Evolutionary conservation across 148 eudicot genomes (phyloP), one percentile per base, ranked within the genome.

Genomic region (Rhododendron ovatum): DNA sequence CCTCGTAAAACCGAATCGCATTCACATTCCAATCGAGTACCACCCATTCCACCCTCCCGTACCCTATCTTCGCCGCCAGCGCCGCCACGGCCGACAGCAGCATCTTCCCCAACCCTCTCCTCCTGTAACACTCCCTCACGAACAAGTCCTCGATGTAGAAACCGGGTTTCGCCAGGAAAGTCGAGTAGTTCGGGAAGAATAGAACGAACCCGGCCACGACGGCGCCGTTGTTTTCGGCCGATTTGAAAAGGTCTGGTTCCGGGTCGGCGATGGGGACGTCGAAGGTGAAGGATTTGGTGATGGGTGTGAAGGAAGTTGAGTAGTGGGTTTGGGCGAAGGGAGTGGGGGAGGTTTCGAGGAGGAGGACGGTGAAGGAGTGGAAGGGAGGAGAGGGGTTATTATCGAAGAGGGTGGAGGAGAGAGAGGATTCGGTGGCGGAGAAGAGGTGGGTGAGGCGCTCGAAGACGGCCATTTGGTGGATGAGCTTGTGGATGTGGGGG

Each of bases 1-100:
- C 90, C 88, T 96, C 92, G 69, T 96, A 94, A 53, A 96, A 96
- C 83, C 57, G 86, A 6, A 94, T 93, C 1, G 98, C 98, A 88
- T 94, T 94, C 50, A 91, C 91, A 83, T 95, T 95, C 98, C 98
- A 95, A 71, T 95, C 98, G 39, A 95, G 86, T 35, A 96, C 98
- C 47, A 90, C 92, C 98, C 98, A 96, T 77, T 96, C 98, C 59
- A 96, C 95, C 48, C 98, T 89, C 22, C 95, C 96, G 69, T 90
- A 96, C 50, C 93, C 98, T 89, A 96, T 83, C 83, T 76, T 89
- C 6, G 90, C 96, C 47, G 98, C 98, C 87, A 91, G 93, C 41
- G 85, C 84, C 30, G 96, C 98, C 79, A 95, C 98, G 0, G 95
- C 97, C 37, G 94, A 86, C 83, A 95, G 81, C 69, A 95, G 78